These are phyloP conservation scores for Drosera spatulata DNA, from an alignment of 179 eudicot species.

Conservation along the genomic window DNA sequence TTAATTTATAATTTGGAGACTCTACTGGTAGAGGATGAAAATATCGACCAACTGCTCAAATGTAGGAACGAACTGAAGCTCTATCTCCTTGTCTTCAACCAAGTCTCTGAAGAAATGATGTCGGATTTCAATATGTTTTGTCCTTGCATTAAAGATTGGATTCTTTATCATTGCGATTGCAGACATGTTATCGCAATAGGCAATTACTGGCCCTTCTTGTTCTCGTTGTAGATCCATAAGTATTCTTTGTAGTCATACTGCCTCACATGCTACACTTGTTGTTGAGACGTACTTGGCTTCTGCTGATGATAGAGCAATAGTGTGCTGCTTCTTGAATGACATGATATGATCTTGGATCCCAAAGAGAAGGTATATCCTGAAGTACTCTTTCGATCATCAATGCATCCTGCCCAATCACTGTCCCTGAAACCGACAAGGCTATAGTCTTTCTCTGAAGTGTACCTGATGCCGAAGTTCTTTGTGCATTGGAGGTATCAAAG, in stretches of 20 bases:
- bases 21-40: not conserved
- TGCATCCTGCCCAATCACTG: constrained; percentile 5
- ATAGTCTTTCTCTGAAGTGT: not conserved
- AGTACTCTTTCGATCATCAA: not conserved
- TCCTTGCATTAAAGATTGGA: constrained; percentile 3
- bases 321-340: constrained; percentile 3
- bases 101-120: constrained; percentile 2
- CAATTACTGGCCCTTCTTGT: not conserved
- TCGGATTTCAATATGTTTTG: constrained; percentile 4
- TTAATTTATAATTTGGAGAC: not conserved
- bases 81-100: not conserved
- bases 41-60: not conserved
- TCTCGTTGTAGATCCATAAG: not conserved
- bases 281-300: not conserved
- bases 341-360: not conserved
- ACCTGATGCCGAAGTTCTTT: not conserved
- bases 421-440: not conserved
- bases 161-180: constrained; percentile 3
- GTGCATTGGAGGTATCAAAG: not conserved
- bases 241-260: not conserved
- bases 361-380: not conserved
- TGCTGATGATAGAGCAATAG: constrained; percentile 1
- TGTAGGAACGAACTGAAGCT: not conserved
- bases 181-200: not conserved
- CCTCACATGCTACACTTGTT: not conserved